These are phyloP conservation scores for Myxozyma vanderwaltii DNA, from an alignment of 805 yeast species.

Conservation along the genomic window DNA sequence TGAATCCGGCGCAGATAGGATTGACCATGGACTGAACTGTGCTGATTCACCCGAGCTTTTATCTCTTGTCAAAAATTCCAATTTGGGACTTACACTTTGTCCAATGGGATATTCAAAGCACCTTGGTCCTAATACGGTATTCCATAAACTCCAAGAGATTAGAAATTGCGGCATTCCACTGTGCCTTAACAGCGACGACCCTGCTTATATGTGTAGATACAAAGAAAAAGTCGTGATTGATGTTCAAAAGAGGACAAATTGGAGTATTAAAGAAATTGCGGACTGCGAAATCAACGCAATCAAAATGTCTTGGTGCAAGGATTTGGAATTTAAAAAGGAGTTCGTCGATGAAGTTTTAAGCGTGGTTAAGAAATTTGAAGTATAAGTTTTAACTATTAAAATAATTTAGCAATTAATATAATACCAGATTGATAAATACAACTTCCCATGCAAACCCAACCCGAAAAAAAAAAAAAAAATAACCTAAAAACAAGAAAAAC, in stretches of 20 bases:
- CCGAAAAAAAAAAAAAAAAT: neutral
- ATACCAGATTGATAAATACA: too few species aligned
- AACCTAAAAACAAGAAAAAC: neutral
- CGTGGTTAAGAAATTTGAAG: conserved; percentile 2
- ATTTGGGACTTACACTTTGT: conserved; percentile 22
- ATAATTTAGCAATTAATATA: too few species aligned
- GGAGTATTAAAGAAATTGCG: conserved; percentile 9
- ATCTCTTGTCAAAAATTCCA: conserved; percentile 9
- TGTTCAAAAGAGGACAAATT: conserved; percentile 5
- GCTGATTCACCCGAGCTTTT: conserved; percentile 18
- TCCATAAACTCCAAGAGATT: conserved; percentile 1
- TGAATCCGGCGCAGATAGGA: conserved; percentile 23
- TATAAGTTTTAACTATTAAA: neutral
- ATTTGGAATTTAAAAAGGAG: conserved; percentile 17
- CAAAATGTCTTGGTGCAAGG: conserved; percentile 20
- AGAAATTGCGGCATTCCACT: conserved; percentile 12
- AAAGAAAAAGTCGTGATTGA: conserved; percentile 9
- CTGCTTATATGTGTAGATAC: conserved; percentile 22
- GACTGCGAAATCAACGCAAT: conserved; percentile 15
- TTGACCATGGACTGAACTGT: conserved; percentile 24
- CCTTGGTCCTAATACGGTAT: conserved; percentile 17
- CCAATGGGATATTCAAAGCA: conserved; percentile 24
- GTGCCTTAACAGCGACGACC: conserved; percentile 24
- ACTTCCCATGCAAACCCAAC: too few species aligned
- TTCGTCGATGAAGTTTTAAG: conserved; percentile 7